These are phyloP conservation scores for Ganoderma resinaceum DNA, from an alignment of 1,284 basidiomycete genomes.

Conservation along the genomic window DNA sequence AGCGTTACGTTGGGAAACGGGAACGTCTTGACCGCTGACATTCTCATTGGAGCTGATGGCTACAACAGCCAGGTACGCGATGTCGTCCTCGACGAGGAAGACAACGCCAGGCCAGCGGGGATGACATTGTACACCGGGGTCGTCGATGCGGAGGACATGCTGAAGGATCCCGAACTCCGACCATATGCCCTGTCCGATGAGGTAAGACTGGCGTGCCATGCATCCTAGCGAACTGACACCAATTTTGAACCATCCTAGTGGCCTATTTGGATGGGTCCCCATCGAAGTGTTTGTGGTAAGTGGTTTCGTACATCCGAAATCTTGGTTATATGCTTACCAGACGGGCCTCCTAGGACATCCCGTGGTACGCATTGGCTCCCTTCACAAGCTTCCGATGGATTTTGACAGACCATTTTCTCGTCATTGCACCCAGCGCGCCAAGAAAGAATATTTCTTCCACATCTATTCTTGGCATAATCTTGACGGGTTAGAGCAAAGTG, in stretches of 20 bases:
- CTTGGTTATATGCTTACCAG: constrained; percentile 7
- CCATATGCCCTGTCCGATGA: constrained; percentile 26
- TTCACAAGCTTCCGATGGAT: background rate
- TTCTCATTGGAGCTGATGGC: constrained; percentile 51
- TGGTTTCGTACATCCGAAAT: background rate
- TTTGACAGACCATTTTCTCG: background rate
- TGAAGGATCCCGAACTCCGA: constrained; percentile 33
- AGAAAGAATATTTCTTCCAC: constrained; percentile 34
- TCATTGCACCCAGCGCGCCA: constrained; percentile 23
- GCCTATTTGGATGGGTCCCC: constrained; percentile 36
- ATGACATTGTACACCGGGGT: constrained; percentile 32
- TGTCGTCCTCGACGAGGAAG: constrained; percentile 33
- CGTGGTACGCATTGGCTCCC: constrained; percentile 29
- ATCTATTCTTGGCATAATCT: constrained; percentile 30
- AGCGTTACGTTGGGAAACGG: constrained; percentile 45
- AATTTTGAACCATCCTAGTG: constrained; percentile 16
- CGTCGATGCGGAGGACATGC: constrained; percentile 31
- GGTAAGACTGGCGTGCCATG: constrained; percentile 17
- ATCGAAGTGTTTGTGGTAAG: constrained; percentile 35
- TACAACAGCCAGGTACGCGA: constrained; percentile 41
- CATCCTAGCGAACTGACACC: background rate
- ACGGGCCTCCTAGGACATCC: constrained; percentile 32
- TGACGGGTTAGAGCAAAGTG: constrained; percentile 25
- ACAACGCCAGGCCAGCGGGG: constrained; percentile 26
- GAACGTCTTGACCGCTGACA: constrained; percentile 45